Conservation (phyloP, 2,329 filamentous ascomycete genomes). For the Fusarium concolor region DNA sequence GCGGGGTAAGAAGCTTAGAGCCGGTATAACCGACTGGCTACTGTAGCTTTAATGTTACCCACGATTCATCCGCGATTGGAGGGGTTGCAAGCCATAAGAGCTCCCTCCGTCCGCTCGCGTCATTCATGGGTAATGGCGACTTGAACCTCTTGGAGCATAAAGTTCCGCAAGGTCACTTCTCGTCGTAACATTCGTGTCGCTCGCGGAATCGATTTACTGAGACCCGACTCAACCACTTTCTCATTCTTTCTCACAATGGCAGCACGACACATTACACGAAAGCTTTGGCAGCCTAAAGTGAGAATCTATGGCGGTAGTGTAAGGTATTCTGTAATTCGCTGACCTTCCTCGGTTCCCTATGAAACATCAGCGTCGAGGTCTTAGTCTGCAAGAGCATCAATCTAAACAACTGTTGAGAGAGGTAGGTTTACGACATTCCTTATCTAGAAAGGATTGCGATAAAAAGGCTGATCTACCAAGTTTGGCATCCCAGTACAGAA, state of each 20-base stretch:
- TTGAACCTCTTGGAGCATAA: no score
- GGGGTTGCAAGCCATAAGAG: no score
- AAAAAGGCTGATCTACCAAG: not conserved
- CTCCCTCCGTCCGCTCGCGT: no score
- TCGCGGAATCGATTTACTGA: not conserved
- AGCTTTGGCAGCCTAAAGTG: conserved; percentile 1
- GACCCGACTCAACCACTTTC: not conserved
- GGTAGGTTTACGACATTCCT: not conserved
- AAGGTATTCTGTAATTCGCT: accelerated
- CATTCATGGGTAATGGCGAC: no score
- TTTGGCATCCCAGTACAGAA: conserved; percentile 1
- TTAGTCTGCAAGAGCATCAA: not conserved
- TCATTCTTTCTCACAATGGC: not conserved
- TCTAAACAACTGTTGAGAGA: not conserved
- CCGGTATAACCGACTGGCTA: no score
- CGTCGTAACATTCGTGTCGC: not conserved
- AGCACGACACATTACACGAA: not conserved
- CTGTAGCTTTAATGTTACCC: no score
- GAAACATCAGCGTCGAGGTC: not conserved
- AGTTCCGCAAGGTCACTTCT: not conserved
- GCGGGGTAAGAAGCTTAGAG: no score
- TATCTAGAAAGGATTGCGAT: not conserved
- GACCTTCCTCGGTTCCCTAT: not conserved
- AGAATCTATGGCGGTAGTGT: accelerated
- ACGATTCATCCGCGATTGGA: no score